Percentiles rank a stretch among this genome's conserved stretches.
phyloP scores from a whole-genome alignment of 495 filamentous ascomycete species.

The Annulohypoxylon nitens region DNA sequence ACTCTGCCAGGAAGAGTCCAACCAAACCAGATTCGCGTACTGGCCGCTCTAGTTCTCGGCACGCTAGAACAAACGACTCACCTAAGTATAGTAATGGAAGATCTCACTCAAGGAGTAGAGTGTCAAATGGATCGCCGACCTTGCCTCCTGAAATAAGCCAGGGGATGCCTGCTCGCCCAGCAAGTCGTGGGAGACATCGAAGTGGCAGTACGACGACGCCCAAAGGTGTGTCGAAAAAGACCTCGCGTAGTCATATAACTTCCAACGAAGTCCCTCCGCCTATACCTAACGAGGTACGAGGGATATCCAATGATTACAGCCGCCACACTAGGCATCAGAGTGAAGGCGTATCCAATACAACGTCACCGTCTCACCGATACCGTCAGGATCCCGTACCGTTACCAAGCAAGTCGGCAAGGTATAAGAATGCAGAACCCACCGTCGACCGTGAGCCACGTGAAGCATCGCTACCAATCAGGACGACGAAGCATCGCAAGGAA shows the following conservation, averaged over 20 bases:
- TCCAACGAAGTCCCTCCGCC: constrained; percentile 11
- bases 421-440: constrained; percentile 16
- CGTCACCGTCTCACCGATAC: constrained; percentile 18
- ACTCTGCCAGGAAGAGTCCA: constrained; percentile 17
- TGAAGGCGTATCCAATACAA: background rate
- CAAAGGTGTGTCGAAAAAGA: constrained; percentile 22
- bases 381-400: constrained; percentile 16
- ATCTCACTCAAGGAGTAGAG: constrained; percentile 35
- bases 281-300: background rate
- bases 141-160: constrained; percentile 8
- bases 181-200: constrained; percentile 35
- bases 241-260: constrained; percentile 12
- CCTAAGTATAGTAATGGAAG: constrained; percentile 13
- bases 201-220: constrained; percentile 22
- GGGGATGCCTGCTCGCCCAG: constrained; percentile 13
- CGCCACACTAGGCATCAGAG: constrained; percentile 17
- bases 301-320: constrained; percentile 1
- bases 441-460: constrained; percentile 12
- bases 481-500: constrained; percentile 17
- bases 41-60: constrained; percentile 19
- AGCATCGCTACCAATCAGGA: constrained; percentile 16
- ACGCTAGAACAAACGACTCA: constrained; percentile 16
- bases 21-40: constrained; percentile 16
- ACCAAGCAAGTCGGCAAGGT: constrained; percentile 9
- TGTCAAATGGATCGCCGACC: constrained; percentile 13